Conservation (phyloP, 192 early-diverging fungal species). For the Irineochytrium annulatum region DNA sequence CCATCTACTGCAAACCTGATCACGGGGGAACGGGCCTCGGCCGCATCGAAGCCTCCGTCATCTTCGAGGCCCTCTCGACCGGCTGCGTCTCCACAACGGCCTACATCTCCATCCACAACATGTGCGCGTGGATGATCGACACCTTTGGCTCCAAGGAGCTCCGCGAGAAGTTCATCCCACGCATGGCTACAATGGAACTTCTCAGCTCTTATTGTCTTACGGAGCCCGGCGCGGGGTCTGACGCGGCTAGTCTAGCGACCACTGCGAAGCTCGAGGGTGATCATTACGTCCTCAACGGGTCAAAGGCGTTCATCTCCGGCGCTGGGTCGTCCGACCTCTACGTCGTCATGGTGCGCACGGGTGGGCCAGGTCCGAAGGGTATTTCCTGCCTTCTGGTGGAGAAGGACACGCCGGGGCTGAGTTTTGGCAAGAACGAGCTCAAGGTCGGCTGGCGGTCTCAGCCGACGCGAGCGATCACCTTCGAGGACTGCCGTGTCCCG, state of each 20-base stretch:
- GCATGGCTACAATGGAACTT: conserved; percentile 26
- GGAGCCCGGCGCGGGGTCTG: conserved; percentile 51
- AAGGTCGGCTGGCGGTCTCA: conserved; percentile 63
- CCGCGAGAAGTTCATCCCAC: conserved; percentile 41
- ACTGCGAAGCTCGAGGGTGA: conserved; percentile 37
- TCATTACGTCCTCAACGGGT: conserved; percentile 39
- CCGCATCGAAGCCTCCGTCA: conserved; percentile 46
- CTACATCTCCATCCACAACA: conserved; percentile 57
- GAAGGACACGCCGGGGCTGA: conserved; percentile 50
- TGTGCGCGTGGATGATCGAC: conserved; percentile 55
- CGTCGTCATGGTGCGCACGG: conserved; percentile 58
- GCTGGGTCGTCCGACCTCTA: conserved; percentile 52
- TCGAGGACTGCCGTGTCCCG: conserved; percentile 55
- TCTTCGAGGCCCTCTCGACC: conserved; percentile 53
- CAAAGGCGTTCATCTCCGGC: conserved; percentile 45
- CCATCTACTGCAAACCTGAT: conserved; percentile 37
- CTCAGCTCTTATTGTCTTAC: conserved; percentile 46
- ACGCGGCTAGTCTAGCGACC: conserved; percentile 61
- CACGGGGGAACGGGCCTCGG: conserved; percentile 48
- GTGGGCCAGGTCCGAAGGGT: conserved; percentile 49
- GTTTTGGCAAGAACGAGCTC: conserved; percentile 59
- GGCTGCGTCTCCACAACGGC: conserved; percentile 53
- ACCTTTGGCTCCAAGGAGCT: conserved; percentile 42
- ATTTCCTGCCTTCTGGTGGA: conserved; percentile 55
- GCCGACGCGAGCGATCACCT: conserved; percentile 51